phyloP scores from a whole-genome alignment of 2,329 filamentous ascomycete genomes.

The Proliferodiscus dingleyae region DNA sequence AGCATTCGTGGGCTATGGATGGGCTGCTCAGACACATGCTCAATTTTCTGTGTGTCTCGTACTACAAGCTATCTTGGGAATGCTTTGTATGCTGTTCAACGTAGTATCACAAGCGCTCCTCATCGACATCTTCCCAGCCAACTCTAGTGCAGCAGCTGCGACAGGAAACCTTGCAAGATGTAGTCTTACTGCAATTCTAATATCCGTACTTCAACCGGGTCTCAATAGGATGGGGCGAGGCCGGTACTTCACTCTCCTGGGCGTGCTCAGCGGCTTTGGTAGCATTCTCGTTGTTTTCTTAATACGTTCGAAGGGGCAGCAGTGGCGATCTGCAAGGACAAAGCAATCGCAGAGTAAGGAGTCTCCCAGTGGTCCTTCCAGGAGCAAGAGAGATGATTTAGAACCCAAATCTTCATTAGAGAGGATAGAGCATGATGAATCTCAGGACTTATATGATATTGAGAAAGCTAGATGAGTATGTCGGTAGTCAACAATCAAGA shows the following conservation, averaged over 20 bases:
- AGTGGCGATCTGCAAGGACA: background rate
- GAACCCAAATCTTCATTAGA: too few species aligned
- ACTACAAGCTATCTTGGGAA: constrained; percentile 48
- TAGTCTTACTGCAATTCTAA: constrained; percentile 49
- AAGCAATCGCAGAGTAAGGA: too few species aligned
- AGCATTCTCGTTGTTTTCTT: background rate
- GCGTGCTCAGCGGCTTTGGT: constrained; percentile 12
- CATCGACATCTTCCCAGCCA: constrained; percentile 54
- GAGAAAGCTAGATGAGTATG: too few species aligned
- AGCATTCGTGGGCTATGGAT: constrained; percentile 26
- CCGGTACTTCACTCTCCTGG: constrained; percentile 54
- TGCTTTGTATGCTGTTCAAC: constrained; percentile 55
- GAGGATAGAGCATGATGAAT: too few species aligned
- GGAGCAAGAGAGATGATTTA: too few species aligned
- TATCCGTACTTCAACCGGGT: constrained; percentile 53
- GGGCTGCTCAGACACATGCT: constrained; percentile 18
- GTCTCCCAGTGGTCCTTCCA: too few species aligned
- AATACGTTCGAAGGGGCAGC: background rate
- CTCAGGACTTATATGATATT: too few species aligned
- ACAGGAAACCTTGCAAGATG: constrained; percentile 58
- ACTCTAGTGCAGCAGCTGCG: constrained; percentile 54
- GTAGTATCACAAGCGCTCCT: constrained; percentile 52
- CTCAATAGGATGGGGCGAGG: constrained; percentile 50
- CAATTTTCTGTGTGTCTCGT: constrained; percentile 46
- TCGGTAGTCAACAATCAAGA: too few species aligned